phyloP scores from a whole-genome alignment of 805 yeast species.

The Schwanniomyces occidentalis region DNA sequence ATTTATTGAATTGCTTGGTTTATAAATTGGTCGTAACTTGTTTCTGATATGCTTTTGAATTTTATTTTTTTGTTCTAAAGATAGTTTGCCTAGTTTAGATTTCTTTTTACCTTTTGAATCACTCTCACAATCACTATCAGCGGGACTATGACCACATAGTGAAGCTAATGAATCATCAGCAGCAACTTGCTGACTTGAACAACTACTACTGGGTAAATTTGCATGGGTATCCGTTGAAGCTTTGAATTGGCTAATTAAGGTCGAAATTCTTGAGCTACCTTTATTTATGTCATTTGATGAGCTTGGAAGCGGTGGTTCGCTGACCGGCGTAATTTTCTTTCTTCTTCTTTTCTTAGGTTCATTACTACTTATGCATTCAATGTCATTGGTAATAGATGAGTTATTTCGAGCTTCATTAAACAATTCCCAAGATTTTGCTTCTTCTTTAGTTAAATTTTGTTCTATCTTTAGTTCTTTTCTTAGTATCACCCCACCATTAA shows the following conservation, averaged over 20 bases:
- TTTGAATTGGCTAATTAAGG: conserved; percentile 23
- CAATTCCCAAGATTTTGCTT: conserved; percentile 36
- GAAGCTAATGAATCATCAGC: too few species aligned
- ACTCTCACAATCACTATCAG: conserved; percentile 1
- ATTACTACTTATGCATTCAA: not conserved
- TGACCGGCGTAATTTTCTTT: conserved; percentile 11
- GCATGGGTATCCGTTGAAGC: too few species aligned
- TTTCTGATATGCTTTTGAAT: conserved; percentile 61
- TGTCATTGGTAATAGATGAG: not conserved
- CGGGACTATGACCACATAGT: too few species aligned
- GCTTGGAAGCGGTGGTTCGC: not conserved
- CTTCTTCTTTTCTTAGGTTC: conserved; percentile 10
- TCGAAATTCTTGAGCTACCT: conserved; percentile 15
- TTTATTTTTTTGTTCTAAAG: conserved; percentile 48
- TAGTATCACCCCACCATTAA: conserved; percentile 41
- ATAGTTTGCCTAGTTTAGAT: conserved; percentile 15
- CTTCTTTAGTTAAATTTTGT: conserved; percentile 33
- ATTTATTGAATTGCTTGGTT: conserved; percentile 12
- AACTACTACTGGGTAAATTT: too few species aligned
- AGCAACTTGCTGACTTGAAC: too few species aligned
- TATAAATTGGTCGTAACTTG: conserved; percentile 50
- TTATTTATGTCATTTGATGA: not conserved
- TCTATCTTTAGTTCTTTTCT: conserved; percentile 33
- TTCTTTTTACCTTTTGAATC: not conserved
- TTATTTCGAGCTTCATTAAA: conserved; percentile 30